Evolutionary conservation across 768 basidiomycete species (phyloP).

Genomic region (Leccinellum albellum): DNA sequence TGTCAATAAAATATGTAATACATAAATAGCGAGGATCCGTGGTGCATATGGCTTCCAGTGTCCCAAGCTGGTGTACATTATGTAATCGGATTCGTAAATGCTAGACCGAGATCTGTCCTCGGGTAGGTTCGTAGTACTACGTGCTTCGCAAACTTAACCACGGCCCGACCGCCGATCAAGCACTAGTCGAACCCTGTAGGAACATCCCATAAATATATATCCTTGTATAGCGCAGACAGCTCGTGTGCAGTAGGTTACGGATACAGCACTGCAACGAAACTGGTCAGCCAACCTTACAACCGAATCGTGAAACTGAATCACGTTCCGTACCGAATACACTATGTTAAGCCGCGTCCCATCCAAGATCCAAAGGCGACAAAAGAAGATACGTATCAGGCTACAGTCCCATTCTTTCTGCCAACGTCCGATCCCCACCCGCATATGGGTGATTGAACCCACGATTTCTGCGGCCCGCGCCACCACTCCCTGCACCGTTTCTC

Average conservation of each 20-base stretch:
- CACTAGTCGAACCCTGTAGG: neutral
- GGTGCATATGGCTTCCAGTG: neutral
- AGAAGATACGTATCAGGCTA: slow-evolving; percentile 40
- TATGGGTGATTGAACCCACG: slow-evolving; percentile 36
- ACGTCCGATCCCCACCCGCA: slow-evolving; percentile 63
- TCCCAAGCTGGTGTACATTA: neutral
- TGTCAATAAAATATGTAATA: neutral
- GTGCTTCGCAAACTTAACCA: neutral
- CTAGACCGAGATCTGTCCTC: too few relatives aligned
- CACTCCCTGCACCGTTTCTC: slow-evolving; percentile 42
- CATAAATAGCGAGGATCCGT: slow-evolving; percentile 4
- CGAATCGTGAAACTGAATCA: slow-evolving; percentile 3
- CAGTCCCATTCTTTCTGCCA: slow-evolving; percentile 81
- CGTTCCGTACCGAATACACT: slow-evolving; percentile 38
- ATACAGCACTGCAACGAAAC: slow-evolving; percentile 31
- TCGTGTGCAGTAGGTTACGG: slow-evolving; percentile 25
- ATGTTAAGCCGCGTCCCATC: slow-evolving; percentile 22
- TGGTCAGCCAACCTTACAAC: slow-evolving; percentile 32
- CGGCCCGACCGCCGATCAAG: neutral
- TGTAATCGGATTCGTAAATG: neutral
- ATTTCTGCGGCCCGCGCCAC: slow-evolving; percentile 61
- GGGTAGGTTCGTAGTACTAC: too few relatives aligned
- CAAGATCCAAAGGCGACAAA: slow-evolving; percentile 16
- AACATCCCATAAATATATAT: slow-evolving; percentile 27
- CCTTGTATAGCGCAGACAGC: slow-evolving; percentile 18